These are phyloP conservation scores for Carnegiea gigantea DNA, from an alignment of 179 eudicot genomes.

Conservation along the genomic window DNA sequence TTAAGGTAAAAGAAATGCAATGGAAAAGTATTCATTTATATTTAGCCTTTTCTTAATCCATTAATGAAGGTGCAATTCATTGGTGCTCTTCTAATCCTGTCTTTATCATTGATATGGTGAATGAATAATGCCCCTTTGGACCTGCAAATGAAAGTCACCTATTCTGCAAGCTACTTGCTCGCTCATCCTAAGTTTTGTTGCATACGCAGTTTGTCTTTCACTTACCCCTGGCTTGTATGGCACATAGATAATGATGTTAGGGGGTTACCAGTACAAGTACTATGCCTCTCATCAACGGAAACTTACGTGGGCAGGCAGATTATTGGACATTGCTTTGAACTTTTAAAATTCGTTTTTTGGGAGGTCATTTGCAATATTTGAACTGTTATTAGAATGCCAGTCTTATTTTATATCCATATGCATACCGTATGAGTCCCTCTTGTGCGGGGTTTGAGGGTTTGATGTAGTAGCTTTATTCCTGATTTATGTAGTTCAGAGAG, in stretches of 20 bases:
- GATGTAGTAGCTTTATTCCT: no score
- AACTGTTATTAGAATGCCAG: background rate
- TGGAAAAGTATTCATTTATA: background rate
- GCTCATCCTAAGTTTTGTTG: background rate
- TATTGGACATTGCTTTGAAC: background rate
- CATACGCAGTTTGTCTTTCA: background rate
- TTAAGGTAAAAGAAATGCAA: constrained; percentile 48
- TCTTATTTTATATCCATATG: background rate
- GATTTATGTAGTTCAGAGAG: no score
- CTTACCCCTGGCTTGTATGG: background rate
- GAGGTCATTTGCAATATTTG: background rate
- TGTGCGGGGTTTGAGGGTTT: no score
- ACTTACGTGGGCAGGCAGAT: background rate
- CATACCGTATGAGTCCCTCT: no score
- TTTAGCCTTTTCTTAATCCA: background rate
- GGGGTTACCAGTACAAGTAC: no score
- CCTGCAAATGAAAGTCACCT: background rate
- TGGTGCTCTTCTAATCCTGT: background rate
- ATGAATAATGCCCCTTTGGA: background rate
- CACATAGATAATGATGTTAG: background rate
- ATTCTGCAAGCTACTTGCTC: background rate
- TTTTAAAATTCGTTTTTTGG: background rate
- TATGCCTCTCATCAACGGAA: no score
- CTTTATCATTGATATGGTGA: background rate
- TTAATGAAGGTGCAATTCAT: background rate